Base-by-base conservation (phyloP, 2,329 filamentous ascomycete species). In the Fusarium tjaetaba region DNA sequence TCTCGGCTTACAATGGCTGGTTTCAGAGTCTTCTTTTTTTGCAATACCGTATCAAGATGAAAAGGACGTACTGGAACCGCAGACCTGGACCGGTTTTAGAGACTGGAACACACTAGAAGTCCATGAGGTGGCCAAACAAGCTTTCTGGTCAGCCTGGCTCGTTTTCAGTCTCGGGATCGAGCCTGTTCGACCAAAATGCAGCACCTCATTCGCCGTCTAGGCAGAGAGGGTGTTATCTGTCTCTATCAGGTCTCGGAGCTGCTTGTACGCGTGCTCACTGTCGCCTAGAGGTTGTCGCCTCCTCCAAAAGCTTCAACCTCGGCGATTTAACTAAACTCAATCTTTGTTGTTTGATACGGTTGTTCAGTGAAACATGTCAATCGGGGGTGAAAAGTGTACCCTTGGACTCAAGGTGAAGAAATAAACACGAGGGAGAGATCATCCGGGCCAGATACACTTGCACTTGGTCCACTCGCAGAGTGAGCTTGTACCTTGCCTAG, bases 141-240 rank as follows among this genome's bases (percentile, higher is more conserved):
- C 55, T 67, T 64, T 65, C 67, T 68, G 65, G 69, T 57, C 69
- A 73, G 65, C 55, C 24, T 69, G 46, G 45, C 41, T 51, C 26
- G 43, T 43, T 57, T 71, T 30, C 67, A 41, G 42, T 39, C 45
- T 71, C 43, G 36, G 39, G 42, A 58, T 46, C 51, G 24, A 52
- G 51, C 36, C 7, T 43, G 28, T 34, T 56, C 38, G 32, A 55
- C 34, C 22, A 30, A 39, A 48, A 20, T 39, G 42, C 45, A 48
- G n/a, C 41, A 26, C 48, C 48, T 55, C 34, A 55, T 63, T 56
- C 49, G 68, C 38, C 39, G 36, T 53, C 36, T 39, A 51, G 34
- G 32, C 61, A 49, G 45, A 62, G 51, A 68, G 56, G 42, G 42
- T 64, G 57, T 55, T 38, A 56, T 64, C 34, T 34, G 34, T 60